phyloP scores from a whole-genome alignment of 306 rosid species.

The Prunus mume region DNA sequence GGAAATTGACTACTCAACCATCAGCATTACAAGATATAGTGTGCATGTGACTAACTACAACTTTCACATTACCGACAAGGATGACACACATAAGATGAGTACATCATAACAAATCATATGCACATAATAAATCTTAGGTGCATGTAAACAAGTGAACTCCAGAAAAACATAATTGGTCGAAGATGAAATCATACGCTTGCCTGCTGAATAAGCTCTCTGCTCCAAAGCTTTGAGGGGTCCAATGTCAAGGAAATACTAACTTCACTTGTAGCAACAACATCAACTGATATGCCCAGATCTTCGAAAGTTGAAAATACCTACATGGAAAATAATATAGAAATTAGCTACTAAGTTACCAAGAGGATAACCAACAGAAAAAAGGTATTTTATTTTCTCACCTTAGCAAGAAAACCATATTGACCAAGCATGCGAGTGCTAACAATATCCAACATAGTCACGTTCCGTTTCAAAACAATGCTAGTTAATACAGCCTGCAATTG shows the following conservation, averaged over 20 bases:
- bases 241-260: slow-evolving; percentile 83
- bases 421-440: slow-evolving; percentile 99
- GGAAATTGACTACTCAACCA: not conserved
- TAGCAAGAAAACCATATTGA: slow-evolving; percentile 91
- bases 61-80: not conserved
- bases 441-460: slow-evolving; percentile 94
- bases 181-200: slow-evolving; percentile 46
- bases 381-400: slow-evolving; percentile 49
- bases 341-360: slow-evolving; percentile 4
- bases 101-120: not conserved
- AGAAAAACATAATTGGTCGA: slow-evolving; percentile 8
- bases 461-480: slow-evolving; percentile 88
- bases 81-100: not conserved
- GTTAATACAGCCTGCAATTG: slow-evolving; percentile 76
- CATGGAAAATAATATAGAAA: slow-evolving; percentile 21
- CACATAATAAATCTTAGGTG: not conserved
- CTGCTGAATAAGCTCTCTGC: slow-evolving; percentile 87
- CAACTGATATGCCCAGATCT: slow-evolving; percentile 83
- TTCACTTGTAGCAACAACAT: slow-evolving; percentile 85
- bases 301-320: slow-evolving; percentile 88
- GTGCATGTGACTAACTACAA: not conserved
- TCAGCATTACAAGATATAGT: not conserved
- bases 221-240: slow-evolving; percentile 92
- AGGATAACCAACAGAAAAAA: slow-evolving; percentile 3
- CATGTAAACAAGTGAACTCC: not conserved